Conservation (phyloP, 2,329 filamentous ascomycete species). For the Thermothelomyces thermophilus region DNA sequence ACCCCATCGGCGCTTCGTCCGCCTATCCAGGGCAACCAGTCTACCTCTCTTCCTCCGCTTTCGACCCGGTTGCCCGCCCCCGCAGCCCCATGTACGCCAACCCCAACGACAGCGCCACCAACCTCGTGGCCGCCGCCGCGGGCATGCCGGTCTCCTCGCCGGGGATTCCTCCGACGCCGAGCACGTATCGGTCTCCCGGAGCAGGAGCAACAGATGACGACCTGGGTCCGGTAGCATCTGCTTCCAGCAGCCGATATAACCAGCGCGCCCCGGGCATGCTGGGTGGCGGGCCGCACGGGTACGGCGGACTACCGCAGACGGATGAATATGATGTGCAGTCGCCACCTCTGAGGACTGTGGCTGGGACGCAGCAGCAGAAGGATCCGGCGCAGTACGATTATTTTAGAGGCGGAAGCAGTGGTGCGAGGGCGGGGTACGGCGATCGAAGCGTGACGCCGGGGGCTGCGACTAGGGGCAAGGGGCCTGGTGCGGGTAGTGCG, state of each 20-base stretch:
- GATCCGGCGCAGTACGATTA: slow-evolving; percentile 52
- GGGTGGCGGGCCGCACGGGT: slow-evolving; percentile 53
- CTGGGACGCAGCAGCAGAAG: slow-evolving; percentile 9
- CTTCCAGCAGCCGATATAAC: slow-evolving; percentile 11
- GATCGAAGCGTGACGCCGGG: slow-evolving; percentile 9
- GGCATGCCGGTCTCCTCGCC: slow-evolving; percentile 41
- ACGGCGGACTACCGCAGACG: slow-evolving; percentile 51
- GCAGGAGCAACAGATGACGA: slow-evolving; percentile 17
- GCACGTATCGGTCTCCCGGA: slow-evolving; percentile 19
- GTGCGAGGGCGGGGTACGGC: slow-evolving; percentile 10
- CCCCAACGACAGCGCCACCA: slow-evolving; percentile 46
- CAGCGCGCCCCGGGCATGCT: slow-evolving; percentile 44
- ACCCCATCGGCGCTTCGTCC: background rate
- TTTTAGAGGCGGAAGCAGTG: slow-evolving; percentile 38
- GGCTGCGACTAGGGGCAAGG: slow-evolving; percentile 10
- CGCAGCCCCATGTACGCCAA: slow-evolving; percentile 43
- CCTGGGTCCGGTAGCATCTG: background rate
- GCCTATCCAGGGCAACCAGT: slow-evolving; percentile 15
- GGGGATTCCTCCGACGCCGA: slow-evolving; percentile 6
- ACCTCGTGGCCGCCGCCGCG: slow-evolving; percentile 48
- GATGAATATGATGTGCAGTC: slow-evolving; percentile 36
- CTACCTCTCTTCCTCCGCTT: slow-evolving; percentile 10
- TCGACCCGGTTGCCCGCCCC: slow-evolving; percentile 26
- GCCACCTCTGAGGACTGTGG: slow-evolving; percentile 10
- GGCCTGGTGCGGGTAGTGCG: background rate